A percentile compares a stretch with the other conserved stretches of the same genome.
These are phyloP conservation scores for Acarospora socialis DNA, from an alignment of 2,329 filamentous ascomycete genomes.

Conservation along the genomic window DNA sequence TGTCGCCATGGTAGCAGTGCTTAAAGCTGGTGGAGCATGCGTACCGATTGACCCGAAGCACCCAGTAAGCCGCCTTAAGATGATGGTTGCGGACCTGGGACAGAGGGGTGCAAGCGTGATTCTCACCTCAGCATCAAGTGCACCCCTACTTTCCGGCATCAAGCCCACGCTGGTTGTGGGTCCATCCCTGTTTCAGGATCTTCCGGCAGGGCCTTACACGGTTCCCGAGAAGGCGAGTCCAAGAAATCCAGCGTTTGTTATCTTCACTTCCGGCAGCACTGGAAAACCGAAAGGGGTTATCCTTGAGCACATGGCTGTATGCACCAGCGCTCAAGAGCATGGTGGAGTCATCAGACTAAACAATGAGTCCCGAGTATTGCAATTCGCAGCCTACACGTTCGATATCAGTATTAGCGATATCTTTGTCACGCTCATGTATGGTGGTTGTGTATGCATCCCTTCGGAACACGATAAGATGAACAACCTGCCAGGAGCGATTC, in stretches of 20 bases:
- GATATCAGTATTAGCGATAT: slow-evolving; percentile 14
- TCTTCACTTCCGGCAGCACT: slow-evolving; percentile 26
- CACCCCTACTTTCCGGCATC: too few relatives aligned
- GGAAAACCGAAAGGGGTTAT: slow-evolving; percentile 24
- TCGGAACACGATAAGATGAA: slow-evolving; percentile 9
- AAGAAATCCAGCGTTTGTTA: slow-evolving; percentile 5
- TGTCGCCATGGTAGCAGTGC: slow-evolving; percentile 23
- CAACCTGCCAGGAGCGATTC: slow-evolving; percentile 7
- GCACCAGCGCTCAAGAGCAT: slow-evolving; percentile 8
- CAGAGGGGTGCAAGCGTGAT: too few relatives aligned
- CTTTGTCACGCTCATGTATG: slow-evolving; percentile 10
- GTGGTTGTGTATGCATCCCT: slow-evolving; percentile 7
- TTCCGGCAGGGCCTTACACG: too few relatives aligned
- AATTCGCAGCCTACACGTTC: slow-evolving; percentile 23
- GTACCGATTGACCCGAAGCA: slow-evolving; percentile 24
- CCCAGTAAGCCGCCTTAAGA: slow-evolving; percentile 21
- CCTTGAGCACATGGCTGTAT: slow-evolving; percentile 8
- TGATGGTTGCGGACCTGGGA: too few relatives aligned
- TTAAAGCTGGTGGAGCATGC: slow-evolving; percentile 25
- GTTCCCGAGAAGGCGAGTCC: slow-evolving; percentile 1
- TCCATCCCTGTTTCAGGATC: too few relatives aligned
- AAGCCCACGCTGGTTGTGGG: too few relatives aligned
- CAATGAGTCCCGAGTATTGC: slow-evolving; percentile 20
- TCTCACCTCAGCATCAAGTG: too few relatives aligned
- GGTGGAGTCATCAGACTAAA: slow-evolving; percentile 1